These are phyloP conservation scores for Larix sibirica DNA, from an alignment of 83 land plant species.

Conservation along the genomic window DNA sequence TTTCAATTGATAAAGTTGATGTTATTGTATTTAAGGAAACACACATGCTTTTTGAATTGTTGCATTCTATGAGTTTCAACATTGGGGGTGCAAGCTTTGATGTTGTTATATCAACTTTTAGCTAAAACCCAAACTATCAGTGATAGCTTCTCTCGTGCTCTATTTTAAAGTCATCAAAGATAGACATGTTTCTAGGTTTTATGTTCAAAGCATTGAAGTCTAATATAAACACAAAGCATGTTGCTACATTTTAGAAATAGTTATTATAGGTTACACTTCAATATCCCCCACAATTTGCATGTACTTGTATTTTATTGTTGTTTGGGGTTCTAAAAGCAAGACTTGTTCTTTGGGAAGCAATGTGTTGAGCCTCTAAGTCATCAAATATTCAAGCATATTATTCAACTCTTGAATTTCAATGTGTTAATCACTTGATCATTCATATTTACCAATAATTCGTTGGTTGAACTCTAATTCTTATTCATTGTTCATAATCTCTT, in stretches of 20 bases:
- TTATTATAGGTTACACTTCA: slow-evolving; percentile 88
- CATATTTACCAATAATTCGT: too few relatives aligned
- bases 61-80: slow-evolving; percentile 93
- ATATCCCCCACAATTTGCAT: slow-evolving; percentile 92
- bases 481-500: too few relatives aligned
- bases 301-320: slow-evolving; percentile 85
- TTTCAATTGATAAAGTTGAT: too few relatives aligned
- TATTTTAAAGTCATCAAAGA: slow-evolving; percentile 93
- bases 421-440: too few relatives aligned
- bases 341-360: slow-evolving; percentile 71
- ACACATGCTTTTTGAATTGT: slow-evolving; percentile 32
- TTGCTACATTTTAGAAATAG: slow-evolving; percentile 86
- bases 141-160: slow-evolving; percentile 92
- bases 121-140: slow-evolving; percentile 88
- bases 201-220: slow-evolving; percentile 80
- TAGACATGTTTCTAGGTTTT: slow-evolving; percentile 92
- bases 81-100: slow-evolving; percentile 92
- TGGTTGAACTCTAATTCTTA: too few relatives aligned
- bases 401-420: too few relatives aligned
- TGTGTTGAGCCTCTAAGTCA: too few relatives aligned
- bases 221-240: slow-evolving; percentile 80
- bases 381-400: too few relatives aligned
- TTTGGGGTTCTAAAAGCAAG: slow-evolving; percentile 93
- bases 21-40: too few relatives aligned
- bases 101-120: slow-evolving; percentile 87